Conservation (phyloP, 345 rosid species). For the Gossypium australe region DNA sequence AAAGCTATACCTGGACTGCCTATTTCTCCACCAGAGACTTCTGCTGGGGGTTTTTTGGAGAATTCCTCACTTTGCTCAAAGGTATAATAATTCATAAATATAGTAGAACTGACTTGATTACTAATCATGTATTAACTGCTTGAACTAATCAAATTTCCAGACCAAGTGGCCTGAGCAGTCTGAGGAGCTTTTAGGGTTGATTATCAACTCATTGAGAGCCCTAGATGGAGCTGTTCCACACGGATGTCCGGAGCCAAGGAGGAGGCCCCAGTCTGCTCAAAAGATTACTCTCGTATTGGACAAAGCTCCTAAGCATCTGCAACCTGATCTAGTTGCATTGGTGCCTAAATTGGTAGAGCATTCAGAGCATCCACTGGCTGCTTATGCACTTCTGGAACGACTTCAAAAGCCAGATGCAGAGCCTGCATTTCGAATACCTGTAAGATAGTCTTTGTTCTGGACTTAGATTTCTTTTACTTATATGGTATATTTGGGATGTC, state of each 20-base stretch:
- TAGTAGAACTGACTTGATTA: slow-evolving; percentile 19
- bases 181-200: slow-evolving; percentile 94
- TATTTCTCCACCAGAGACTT: slow-evolving; percentile 52
- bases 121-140: slow-evolving; percentile 20
- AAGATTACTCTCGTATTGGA: slow-evolving; percentile 91
- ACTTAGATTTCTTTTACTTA: slow-evolving; percentile 6
- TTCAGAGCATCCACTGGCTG: slow-evolving; percentile 91
- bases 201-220: slow-evolving; percentile 90
- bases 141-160: slow-evolving; percentile 39
- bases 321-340: slow-evolving; percentile 78
- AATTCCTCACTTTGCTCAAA: slow-evolving; percentile 62
- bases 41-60: slow-evolving; percentile 50
- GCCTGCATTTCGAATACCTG: slow-evolving; percentile 71
- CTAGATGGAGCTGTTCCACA: slow-evolving; percentile 94
- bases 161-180: slow-evolving; percentile 97
- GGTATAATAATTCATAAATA: slow-evolving; percentile 37
- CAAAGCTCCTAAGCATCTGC: slow-evolving; percentile 91
- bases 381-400: slow-evolving; percentile 79
- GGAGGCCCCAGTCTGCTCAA: slow-evolving; percentile 93
- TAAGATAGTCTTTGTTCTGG: slow-evolving; percentile 40
- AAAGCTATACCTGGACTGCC: slow-evolving; percentile 57
- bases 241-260: slow-evolving; percentile 89
- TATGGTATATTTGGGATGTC: background rate
- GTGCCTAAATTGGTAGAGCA: slow-evolving; percentile 98
- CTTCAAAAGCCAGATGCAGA: slow-evolving; percentile 87